phyloP scores from a whole-genome alignment of 1,139 yeast species.

The Yamadazyma trypodendri region DNA sequence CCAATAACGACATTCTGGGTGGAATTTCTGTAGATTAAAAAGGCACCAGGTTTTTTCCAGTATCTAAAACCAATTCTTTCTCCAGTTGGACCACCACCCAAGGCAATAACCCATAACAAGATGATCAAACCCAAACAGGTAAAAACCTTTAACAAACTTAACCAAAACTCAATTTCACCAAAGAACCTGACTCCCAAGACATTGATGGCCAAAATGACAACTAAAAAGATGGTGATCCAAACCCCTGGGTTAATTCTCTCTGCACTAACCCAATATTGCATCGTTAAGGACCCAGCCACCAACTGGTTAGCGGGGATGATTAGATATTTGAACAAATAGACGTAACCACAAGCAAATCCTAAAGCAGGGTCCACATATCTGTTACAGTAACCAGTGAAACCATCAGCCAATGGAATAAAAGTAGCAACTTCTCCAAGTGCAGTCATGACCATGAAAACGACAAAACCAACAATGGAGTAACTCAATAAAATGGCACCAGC shows the following conservation, averaged over 20 bases:
- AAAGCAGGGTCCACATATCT: constrained; percentile 69
- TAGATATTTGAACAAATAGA: constrained; percentile 56
- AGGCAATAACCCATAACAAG: constrained; percentile 46
- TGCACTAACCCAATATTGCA: constrained; percentile 58
- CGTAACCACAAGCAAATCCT: constrained; percentile 75
- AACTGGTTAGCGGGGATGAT: constrained; percentile 64
- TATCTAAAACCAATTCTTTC: constrained; percentile 66
- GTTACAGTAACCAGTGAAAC: constrained; percentile 68
- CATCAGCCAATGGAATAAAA: constrained; percentile 64
- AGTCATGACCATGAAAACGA: constrained; percentile 68
- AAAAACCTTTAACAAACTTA: constrained; percentile 55
- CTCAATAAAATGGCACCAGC: constrained; percentile 67
- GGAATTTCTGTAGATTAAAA: constrained; percentile 42
- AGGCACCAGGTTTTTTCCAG: constrained; percentile 67
- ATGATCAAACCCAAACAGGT: constrained; percentile 56
- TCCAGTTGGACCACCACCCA: constrained; percentile 60
- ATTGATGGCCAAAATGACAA: constrained; percentile 49
- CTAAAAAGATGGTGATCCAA: constrained; percentile 55
- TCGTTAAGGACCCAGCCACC: constrained; percentile 59
- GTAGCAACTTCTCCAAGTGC: constrained; percentile 78
- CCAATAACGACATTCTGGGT: constrained; percentile 22
- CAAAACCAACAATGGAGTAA: constrained; percentile 58
- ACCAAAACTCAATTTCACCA: constrained; percentile 73
- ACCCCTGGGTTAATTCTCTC: constrained; percentile 55
- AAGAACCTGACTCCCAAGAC: constrained; percentile 60